These are phyloP conservation scores for Podospora comata DNA, from an alignment of 495 filamentous ascomycete species.

Conservation along the genomic window DNA sequence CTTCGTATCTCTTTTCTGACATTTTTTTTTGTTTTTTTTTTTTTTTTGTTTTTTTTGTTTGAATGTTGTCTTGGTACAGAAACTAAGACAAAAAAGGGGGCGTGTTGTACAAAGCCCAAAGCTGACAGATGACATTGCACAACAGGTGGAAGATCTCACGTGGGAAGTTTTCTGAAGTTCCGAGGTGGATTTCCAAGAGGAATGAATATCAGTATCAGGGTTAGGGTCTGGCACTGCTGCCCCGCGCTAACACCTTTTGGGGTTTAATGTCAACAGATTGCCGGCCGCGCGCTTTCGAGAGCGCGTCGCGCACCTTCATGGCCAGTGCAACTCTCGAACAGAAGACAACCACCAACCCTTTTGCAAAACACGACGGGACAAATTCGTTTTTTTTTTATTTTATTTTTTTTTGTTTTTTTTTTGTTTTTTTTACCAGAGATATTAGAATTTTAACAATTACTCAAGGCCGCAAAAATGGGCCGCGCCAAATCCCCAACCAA, in stretches of 20 bases:
- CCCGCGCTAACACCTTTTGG: slow-evolving; percentile 10
- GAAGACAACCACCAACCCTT: neutral
- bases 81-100: neutral
- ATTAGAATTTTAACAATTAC: too few species aligned
- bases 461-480: neutral
- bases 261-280: slow-evolving; percentile 18
- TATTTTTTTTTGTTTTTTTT: too few species aligned
- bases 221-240: neutral
- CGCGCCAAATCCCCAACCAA: slow-evolving; percentile 13
- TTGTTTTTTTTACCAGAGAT: too few species aligned
- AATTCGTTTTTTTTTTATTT: too few species aligned
- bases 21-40: too few species aligned
- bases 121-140: neutral
- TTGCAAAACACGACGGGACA: neutral
- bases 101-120: neutral
- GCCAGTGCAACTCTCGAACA: neutral
- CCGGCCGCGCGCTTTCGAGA: neutral
- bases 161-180: neutral
- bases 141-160: neutral
- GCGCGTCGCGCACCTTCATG: neutral
- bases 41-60: too few species aligned
- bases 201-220: neutral
- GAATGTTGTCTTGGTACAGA: neutral
- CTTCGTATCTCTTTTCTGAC: neutral
- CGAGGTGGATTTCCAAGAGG: neutral